Evolutionary conservation across 495 filamentous ascomycete genomes (phyloP).

Genomic region (Cladorrhinum samala): DNA sequence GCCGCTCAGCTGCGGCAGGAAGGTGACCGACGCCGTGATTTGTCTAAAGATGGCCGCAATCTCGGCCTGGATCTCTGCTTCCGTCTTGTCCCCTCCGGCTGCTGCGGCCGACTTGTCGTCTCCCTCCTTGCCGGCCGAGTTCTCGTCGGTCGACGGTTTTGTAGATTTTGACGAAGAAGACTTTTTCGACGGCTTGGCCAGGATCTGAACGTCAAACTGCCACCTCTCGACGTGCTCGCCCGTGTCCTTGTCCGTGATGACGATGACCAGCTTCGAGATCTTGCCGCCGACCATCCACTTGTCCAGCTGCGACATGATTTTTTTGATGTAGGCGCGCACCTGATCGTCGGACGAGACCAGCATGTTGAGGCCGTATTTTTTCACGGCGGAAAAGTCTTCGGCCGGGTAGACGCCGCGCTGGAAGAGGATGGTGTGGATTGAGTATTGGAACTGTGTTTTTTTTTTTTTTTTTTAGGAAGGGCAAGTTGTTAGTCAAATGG

Average conservation of each 20-base stretch:
- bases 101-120: constrained; percentile 27
- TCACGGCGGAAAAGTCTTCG: constrained; percentile 94
- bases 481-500: background rate
- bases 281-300: constrained; percentile 95
- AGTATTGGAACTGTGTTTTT: constrained; percentile 3
- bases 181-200: constrained; percentile 44
- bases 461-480: too few relatives aligned
- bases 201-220: constrained; percentile 95
- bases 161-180: constrained; percentile 41
- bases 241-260: constrained; percentile 92
- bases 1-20: constrained; percentile 84
- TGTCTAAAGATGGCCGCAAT: constrained; percentile 95
- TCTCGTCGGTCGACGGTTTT: constrained; percentile 42
- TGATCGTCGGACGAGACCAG: constrained; percentile 94
- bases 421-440: constrained; percentile 50
- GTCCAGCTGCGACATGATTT: constrained; percentile 93
- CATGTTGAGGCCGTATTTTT: constrained; percentile 99
- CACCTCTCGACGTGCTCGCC: constrained; percentile 93
- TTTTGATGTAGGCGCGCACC: constrained; percentile 97
- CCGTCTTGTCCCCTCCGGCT: constrained; percentile 64
- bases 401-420: constrained; percentile 96
- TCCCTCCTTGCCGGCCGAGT: constrained; percentile 40
- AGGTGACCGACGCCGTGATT: constrained; percentile 95
- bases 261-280: constrained; percentile 92
- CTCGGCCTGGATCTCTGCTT: constrained; percentile 86